Conservation (phyloP, 371 early-diverging fungal species). For the Mortierella sp. region DNA sequence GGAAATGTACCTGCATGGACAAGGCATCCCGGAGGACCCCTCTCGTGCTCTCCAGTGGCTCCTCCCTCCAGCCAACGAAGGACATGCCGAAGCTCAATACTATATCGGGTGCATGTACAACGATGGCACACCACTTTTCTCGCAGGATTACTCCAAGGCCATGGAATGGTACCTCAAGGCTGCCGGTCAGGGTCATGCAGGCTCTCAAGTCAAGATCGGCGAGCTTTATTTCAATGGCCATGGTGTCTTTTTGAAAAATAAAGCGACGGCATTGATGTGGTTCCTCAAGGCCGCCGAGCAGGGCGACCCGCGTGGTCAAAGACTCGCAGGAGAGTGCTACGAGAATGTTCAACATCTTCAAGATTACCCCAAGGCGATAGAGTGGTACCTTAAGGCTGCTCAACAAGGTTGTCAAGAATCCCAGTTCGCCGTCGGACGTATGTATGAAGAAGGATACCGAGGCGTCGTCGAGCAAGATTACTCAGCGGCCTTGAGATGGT, state of each 20-base stretch:
- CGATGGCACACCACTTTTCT: background rate
- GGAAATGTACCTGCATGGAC: background rate
- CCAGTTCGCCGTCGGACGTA: background rate
- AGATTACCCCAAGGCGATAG: background rate
- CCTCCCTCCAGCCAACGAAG: background rate
- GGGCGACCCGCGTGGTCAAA: background rate
- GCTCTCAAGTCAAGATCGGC: background rate
- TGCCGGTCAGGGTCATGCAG: background rate
- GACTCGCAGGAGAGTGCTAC: background rate
- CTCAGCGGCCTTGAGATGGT: background rate
- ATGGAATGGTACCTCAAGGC: background rate
- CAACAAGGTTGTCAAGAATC: background rate
- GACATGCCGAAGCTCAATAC: background rate
- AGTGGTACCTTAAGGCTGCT: background rate
- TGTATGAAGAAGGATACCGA: background rate
- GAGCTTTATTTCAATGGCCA: background rate
- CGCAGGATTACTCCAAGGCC: background rate
- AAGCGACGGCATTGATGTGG: background rate
- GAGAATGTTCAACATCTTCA: background rate
- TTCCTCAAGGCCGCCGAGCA: background rate
- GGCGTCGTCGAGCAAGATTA: background rate
- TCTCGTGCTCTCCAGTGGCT: background rate
- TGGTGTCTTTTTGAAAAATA: background rate
- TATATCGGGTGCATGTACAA: background rate
- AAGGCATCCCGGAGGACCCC: background rate